Evolutionary conservation across 2,329 filamentous ascomycete genomes (phyloP).

Genomic region (Peltaster fructicola): DNA sequence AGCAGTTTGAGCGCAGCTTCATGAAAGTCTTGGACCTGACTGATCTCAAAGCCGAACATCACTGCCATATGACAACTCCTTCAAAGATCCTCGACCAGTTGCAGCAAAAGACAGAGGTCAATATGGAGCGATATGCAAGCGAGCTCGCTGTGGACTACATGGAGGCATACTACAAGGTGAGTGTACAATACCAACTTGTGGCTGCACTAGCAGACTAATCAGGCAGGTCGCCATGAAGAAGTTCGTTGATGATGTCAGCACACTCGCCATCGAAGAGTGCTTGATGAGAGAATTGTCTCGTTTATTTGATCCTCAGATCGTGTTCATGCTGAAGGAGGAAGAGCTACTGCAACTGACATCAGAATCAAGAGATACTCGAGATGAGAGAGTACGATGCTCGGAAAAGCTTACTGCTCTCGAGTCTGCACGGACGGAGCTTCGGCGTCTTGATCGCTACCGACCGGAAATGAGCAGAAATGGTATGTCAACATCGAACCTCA

Average conservation of each 20-base stretch:
- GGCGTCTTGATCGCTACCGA: too few relatives aligned
- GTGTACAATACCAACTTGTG: not conserved
- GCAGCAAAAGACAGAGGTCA: conserved; percentile 8
- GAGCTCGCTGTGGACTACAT: conserved; percentile 16
- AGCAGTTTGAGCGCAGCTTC: conserved; percentile 8
- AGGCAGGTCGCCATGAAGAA: conserved; percentile 25
- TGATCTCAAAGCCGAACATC: not conserved
- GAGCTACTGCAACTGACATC: too few relatives aligned
- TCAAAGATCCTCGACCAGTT: conserved; percentile 7
- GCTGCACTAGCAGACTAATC: conserved; percentile 1
- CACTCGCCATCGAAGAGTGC: conserved; percentile 21
- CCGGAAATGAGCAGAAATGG: too few relatives aligned
- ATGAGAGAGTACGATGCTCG: too few relatives aligned
- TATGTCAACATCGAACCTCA: too few relatives aligned
- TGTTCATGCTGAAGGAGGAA: too few relatives aligned
- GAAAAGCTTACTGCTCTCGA: too few relatives aligned
- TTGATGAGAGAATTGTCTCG: too few relatives aligned
- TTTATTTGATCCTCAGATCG: too few relatives aligned
- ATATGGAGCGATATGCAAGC: conserved; percentile 17
- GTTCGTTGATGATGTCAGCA: conserved; percentile 24
- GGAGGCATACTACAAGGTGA: conserved; percentile 17
- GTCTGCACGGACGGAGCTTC: too few relatives aligned
- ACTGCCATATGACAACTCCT: conserved; percentile 3
- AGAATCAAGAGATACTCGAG: too few relatives aligned
- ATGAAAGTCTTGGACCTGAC: conserved; percentile 4